Conservation (phyloP, 257 asterid species). For the Nicotiana paniculata region DNA sequence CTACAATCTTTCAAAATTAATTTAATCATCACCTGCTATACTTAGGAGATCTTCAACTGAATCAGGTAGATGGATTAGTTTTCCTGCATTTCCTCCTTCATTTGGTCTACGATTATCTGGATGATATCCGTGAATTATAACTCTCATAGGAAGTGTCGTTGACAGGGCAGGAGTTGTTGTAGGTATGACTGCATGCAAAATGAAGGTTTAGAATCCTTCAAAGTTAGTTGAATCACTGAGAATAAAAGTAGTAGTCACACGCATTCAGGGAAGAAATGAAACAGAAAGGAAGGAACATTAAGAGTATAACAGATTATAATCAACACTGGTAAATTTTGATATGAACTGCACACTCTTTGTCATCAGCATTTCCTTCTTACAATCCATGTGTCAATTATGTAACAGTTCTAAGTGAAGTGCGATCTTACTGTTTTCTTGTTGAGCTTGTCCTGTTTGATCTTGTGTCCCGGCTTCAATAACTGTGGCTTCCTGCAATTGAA, state of each 20-base stretch:
- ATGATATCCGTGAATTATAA: constrained; percentile 78
- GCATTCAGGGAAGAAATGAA: too few species aligned
- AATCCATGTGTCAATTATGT: too few species aligned
- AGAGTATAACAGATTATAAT: too few species aligned
- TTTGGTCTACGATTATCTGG: constrained; percentile 41
- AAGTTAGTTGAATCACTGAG: too few species aligned
- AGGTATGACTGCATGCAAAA: constrained; percentile 30
- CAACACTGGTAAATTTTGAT: too few species aligned
- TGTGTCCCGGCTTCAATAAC: constrained; percentile 24
- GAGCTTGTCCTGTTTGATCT: constrained; percentile 26
- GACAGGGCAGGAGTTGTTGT: constrained; percentile 16
- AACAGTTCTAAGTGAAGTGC: not conserved
- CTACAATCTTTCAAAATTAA: not conserved
- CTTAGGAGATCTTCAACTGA: constrained; percentile 59
- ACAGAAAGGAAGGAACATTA: too few species aligned
- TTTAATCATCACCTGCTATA: constrained; percentile 54
- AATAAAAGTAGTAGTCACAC: too few species aligned
- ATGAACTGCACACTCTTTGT: too few species aligned
- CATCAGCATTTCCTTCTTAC: too few species aligned
- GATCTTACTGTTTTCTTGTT: constrained; percentile 44
- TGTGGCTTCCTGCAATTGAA: constrained; percentile 33
- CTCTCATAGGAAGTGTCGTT: constrained; percentile 41
- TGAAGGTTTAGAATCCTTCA: not conserved
- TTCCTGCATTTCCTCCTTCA: constrained; percentile 52
- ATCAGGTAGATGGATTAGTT: constrained; percentile 77